Percentiles rank a stretch among this genome's conserved stretches.
These are phyloP conservation scores for Taphrina deformans DNA, from an alignment of 1,139 yeast genomes.

Conservation along the genomic window DNA sequence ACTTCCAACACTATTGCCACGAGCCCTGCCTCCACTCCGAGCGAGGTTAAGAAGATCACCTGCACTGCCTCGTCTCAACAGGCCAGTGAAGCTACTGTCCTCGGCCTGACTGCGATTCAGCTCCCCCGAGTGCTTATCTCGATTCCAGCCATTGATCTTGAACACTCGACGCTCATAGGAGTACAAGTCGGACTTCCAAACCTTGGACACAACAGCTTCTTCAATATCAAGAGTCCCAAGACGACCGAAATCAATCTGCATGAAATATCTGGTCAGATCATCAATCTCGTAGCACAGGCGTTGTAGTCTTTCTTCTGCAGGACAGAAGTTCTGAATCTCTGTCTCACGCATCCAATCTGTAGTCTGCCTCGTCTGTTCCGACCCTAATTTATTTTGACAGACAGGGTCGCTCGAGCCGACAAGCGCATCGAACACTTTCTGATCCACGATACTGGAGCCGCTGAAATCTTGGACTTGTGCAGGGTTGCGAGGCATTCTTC, in stretches of 20 bases:
- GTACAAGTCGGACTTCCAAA: conserved; percentile 25
- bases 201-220: background rate
- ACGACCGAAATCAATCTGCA: background rate
- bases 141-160: background rate
- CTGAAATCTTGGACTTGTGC: background rate
- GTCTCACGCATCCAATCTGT: conserved; percentile 17
- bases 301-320: conserved; percentile 24
- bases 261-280: background rate
- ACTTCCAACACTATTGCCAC: conserved; percentile 21
- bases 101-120: background rate
- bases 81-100: conserved; percentile 7
- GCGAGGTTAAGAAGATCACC: conserved; percentile 21
- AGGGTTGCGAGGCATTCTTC: conserved; percentile 7
- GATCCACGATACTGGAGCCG: conserved; percentile 12
- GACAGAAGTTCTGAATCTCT: conserved; percentile 27
- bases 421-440: conserved; percentile 3
- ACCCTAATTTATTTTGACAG: conserved; percentile 9
- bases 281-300: conserved; percentile 28
- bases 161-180: conserved; percentile 6
- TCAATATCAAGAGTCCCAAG: background rate
- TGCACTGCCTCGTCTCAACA: conserved; percentile 26
- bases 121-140: background rate
- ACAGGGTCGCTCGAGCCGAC: conserved; percentile 3
- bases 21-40: conserved; percentile 12
- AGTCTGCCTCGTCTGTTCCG: conserved; percentile 9